Base-by-base conservation (phyloP, 768 basidiomycete genomes). In the Pisolithus tinctorius region DNA sequence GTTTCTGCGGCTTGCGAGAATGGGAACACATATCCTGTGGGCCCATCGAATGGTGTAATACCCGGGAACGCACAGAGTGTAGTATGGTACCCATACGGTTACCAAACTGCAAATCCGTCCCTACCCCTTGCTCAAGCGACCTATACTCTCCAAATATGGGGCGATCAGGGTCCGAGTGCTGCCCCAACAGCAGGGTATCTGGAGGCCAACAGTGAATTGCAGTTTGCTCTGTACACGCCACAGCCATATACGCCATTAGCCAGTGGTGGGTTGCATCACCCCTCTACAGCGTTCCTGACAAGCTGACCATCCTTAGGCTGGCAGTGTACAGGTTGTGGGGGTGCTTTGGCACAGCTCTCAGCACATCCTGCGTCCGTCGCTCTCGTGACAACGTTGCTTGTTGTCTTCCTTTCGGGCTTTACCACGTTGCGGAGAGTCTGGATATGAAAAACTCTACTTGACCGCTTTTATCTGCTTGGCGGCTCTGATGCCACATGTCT, bases 1-100 rank as follows among this genome's bases (percentile, higher is more conserved):
- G 69, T 87, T 45, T 75, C 78, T 45, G 85, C 86, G 42, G 74
- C 79, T 47, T 83, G 83, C 60, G 75, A 77, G 13, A 86, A 86
- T 60, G 82, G 82, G 4, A 78, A 80, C 65, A 85, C 84, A 17
- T 87, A 84, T 60, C 77, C 81, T 1, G 73, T 87, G 7, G 83
- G 82, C 0, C 78, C 82, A 2, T 71, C 80, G 11, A 59, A 79
- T 55, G 77, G 79, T 27, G 64, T 76, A 54, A 71, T 84, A 11
- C 63, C 76, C 0, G 85, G 81, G 0, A 65, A 69, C 9, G 72
- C 77, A 0, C 80, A 78, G 42, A 66, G 66, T 48, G 69, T 79
- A 13, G 70, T 74, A 1, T 87, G 85, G 85, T 78, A 82, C 58
- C 75, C 79, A 3, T 86, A 74, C 59, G 72, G 71, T 47, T 83